Evolutionary conservation across 495 filamentous ascomycete species (phyloP).

Genomic region (Penicillium riverlandense): DNA sequence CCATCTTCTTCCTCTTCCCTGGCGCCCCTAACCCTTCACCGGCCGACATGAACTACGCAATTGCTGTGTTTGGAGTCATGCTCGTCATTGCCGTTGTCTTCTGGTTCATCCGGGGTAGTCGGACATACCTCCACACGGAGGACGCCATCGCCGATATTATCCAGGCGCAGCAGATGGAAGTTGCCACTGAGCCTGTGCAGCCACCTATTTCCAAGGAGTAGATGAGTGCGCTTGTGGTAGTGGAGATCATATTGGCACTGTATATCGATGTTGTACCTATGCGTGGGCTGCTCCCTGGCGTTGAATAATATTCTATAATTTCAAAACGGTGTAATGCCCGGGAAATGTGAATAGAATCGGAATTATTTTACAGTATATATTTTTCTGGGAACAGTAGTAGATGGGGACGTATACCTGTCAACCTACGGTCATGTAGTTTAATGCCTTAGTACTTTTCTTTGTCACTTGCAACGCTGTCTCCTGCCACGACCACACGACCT

Average conservation of each 20-base stretch:
- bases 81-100: conserved; percentile 36
- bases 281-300: neutral
- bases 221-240: neutral
- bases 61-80: conserved; percentile 45
- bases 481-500: too few species aligned
- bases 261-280: neutral
- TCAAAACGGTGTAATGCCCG: too few species aligned
- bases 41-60: conserved; percentile 43
- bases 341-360: too few species aligned
- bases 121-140: conserved; percentile 34
- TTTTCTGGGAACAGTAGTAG: too few species aligned
- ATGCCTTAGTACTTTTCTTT: too few species aligned
- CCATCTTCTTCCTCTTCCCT: conserved; percentile 44
- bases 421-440: too few species aligned
- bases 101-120: conserved; percentile 33
- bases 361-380: too few species aligned
- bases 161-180: conserved; percentile 32
- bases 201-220: neutral
- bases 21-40: conserved; percentile 29
- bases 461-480: too few species aligned
- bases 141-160: conserved; percentile 35
- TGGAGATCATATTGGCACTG: neutral
- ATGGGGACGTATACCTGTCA: too few species aligned
- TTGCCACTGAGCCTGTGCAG: neutral
- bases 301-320: neutral